Percentiles rank a stretch among this genome's conserved stretches.
Evolutionary conservation across 768 basidiomycete genomes (phyloP).

Genomic region (Xanthoconium purpureum): DNA sequence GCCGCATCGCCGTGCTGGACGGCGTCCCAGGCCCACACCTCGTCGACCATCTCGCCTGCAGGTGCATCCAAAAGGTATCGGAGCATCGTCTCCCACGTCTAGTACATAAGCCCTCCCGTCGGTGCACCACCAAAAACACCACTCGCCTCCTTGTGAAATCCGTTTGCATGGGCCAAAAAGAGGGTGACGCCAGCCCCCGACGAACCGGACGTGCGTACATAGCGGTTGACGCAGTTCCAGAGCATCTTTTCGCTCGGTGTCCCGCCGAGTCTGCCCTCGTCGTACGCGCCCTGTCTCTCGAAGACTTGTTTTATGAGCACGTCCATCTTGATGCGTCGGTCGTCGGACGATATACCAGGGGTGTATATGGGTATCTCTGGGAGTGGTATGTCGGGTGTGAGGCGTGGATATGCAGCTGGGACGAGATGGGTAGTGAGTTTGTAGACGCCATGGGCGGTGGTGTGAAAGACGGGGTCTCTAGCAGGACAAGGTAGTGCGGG

Average conservation of each 20-base stretch:
- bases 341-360: not conserved
- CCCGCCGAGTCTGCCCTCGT: constrained; percentile 14
- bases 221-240: constrained; percentile 75
- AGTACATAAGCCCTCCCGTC: not conserved
- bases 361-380: constrained; percentile 17
- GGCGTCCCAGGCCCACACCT: constrained; percentile 82
- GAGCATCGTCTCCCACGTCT: constrained; percentile 82
- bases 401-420: constrained; percentile 29
- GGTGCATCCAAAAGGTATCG: constrained; percentile 45
- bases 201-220: constrained; percentile 34
- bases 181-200: constrained; percentile 48
- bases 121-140: not conserved
- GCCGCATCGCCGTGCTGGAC: constrained; percentile 85
- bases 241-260: constrained; percentile 36
- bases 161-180: constrained; percentile 81
- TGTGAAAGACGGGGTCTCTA: constrained; percentile 21
- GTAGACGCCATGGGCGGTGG: constrained; percentile 15
- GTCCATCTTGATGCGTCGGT: constrained; percentile 11
- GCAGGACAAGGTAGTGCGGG: constrained; percentile 22
- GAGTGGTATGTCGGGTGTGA: constrained; percentile 22
- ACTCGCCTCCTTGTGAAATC: constrained; percentile 81
- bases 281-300: constrained; percentile 12
- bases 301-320: constrained; percentile 19
- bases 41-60: constrained; percentile 48
- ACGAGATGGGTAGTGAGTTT: constrained; percentile 29